Percentiles rank a stretch among this genome's conserved stretches.
Conservation (phyloP, 2,329 filamentous ascomycete species). For the Paracamarosporium sp. region DNA sequence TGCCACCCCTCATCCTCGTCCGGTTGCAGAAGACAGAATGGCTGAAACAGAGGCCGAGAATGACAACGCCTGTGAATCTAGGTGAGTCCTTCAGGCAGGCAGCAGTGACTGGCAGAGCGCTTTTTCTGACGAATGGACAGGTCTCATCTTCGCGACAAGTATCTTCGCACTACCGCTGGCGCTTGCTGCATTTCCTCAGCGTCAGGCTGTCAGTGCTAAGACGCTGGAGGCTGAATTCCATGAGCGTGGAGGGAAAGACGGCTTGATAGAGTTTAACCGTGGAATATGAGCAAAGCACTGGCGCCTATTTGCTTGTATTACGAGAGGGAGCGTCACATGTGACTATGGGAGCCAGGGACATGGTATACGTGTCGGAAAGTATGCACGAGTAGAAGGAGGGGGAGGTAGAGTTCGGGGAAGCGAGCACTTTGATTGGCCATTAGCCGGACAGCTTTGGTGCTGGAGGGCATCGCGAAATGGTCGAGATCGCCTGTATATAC, state of each 20-base stretch:
- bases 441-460: not conserved
- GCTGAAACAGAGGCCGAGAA: conserved; percentile 76
- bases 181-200: conserved; percentile 89
- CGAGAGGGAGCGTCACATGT: not conserved
- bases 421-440: conserved; percentile 2
- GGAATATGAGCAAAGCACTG: conserved; percentile 72
- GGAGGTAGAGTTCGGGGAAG: not conserved
- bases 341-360: not conserved
- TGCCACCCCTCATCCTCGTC: conserved; percentile 87
- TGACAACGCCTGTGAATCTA: conserved; percentile 84
- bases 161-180: conserved; percentile 89
- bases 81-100: conserved; percentile 50
- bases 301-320: not conserved
- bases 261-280: conserved; percentile 94
- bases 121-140: conserved; percentile 29
- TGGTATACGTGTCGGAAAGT: not conserved
- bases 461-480: not conserved
- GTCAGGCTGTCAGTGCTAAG: conserved; percentile 78
- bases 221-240: conserved; percentile 87
- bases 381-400: not conserved
- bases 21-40: conserved; percentile 83
- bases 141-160: conserved; percentile 83
- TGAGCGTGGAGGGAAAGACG: conserved; percentile 76
- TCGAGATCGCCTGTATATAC: not conserved
- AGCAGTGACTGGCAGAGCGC: conserved; percentile 33